Evolutionary conservation across 2,329 filamentous ascomycete species (phyloP), one percentile per base, ranked within the genome.

Genomic region (Xylaria sp.): DNA sequence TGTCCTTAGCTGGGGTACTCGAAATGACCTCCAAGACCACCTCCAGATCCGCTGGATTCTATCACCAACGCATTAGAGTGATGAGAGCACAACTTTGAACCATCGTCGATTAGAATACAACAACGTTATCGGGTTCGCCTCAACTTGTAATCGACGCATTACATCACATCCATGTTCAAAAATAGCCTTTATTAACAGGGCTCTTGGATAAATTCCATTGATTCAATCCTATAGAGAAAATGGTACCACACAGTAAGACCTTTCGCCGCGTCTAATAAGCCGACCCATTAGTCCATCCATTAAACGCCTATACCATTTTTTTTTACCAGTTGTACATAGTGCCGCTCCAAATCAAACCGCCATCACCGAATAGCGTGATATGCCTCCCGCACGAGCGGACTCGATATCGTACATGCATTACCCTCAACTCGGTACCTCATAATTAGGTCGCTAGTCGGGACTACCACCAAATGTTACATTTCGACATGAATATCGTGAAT

Each of bases 401-500:
- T 19, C 37, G 38, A 25, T 62, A 62, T 62, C 47, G 58, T 62
- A 62, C 59, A 62, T 38, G 40, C 10, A 17, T 38, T 37, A 25
- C 33, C 47, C 21, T 7, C 17, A 13, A 33, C 11, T 33, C 29
- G 29, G 29, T 11, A 11, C 29, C 29, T 11, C 29, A 33, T 6
- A 33, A 33, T 6, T 11, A 33, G 43, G 13, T 23, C 23, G 27
- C 15, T 15, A 27, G 31, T 19, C n/a, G 10, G 8, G n/a, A 6
- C n/a, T 46, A 27, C 17, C 23, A 49, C 33, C 15, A 56, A 33
- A 52, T 52, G 41, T 54, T 60, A 63, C 56, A 63, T 33, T 25
- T 37, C 38, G 17, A 38, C 63, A 47, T 60, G 48, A 54, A 55
- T 44, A 21, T 60, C 56, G 17, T 47, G 23, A 46, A 43, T 3